phyloP scores from a whole-genome alignment of 1,284 basidiomycete species.

The Papiliotrema nemorosa region DNA sequence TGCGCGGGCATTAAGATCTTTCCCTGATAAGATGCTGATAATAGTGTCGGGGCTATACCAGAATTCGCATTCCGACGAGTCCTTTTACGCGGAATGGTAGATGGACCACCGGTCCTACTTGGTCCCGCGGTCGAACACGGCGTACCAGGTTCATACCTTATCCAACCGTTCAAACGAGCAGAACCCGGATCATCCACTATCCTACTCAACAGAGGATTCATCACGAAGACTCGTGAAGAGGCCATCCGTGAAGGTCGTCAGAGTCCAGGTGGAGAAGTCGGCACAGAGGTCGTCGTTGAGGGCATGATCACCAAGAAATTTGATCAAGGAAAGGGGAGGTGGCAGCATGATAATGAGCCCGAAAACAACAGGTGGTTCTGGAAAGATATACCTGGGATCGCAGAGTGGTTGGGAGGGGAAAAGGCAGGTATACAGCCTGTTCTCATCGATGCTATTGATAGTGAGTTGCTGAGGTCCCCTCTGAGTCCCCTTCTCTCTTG shows the following conservation, averaged over 20 bases:
- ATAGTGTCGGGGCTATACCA: conserved; percentile 60
- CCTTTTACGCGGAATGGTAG: conserved; percentile 69
- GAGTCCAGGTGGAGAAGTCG: conserved; percentile 28
- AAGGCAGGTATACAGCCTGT: conserved; percentile 71
- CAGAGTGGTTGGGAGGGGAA: conserved; percentile 69
- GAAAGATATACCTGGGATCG: conserved; percentile 79
- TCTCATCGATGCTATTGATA: conserved; percentile 69
- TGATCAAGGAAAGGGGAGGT: conserved; percentile 69
- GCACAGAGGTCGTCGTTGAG: conserved; percentile 48
- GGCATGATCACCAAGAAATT: conserved; percentile 58
- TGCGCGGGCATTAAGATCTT: too few relatives aligned
- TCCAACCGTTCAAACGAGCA: conserved; percentile 75
- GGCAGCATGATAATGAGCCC: conserved; percentile 85
- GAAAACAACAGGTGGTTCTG: conserved; percentile 85
- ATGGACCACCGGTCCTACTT: conserved; percentile 73
- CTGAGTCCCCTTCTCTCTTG: too few relatives aligned
- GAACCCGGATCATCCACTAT: conserved; percentile 50
- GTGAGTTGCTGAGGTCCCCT: too few relatives aligned
- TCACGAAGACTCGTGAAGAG: conserved; percentile 53
- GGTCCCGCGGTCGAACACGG: conserved; percentile 84
- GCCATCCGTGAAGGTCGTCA: conserved; percentile 53
- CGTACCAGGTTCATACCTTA: conserved; percentile 73
- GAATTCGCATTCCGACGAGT: conserved; percentile 88
- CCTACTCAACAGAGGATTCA: conserved; percentile 88
- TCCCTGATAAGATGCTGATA: too few relatives aligned